Conservation (phyloP, 257 asterid genomes). For the Anisodus acutangulus region DNA sequence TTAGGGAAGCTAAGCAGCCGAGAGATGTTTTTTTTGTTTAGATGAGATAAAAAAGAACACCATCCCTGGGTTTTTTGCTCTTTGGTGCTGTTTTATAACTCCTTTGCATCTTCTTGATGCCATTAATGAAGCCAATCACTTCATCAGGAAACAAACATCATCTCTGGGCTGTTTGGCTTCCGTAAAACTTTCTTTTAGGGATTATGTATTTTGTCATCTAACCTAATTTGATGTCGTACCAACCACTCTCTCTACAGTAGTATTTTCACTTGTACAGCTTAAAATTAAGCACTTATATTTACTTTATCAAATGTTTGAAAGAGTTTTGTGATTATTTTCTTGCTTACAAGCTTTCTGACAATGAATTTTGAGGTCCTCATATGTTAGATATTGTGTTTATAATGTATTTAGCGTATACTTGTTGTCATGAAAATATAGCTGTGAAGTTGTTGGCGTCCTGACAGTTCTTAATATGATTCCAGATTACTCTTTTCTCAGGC, state of each 20-base stretch:
- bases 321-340: conserved; percentile 3
- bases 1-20: not conserved
- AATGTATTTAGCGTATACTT: not conserved
- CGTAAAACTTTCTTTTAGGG: not conserved
- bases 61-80: not conserved
- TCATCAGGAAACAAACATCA: conserved; percentile 12
- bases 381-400: not conserved
- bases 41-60: not conserved
- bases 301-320: conserved; percentile 17
- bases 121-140: not conserved
- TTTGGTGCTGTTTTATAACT: not conserved
- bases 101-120: not conserved
- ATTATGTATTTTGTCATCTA: conserved; percentile 24
- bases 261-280: not conserved
- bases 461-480: conserved; percentile 43
- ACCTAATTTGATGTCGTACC: not conserved
- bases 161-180: conserved; percentile 3
- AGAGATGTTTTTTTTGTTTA: not conserved
- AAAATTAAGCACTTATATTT: conserved; percentile 18
- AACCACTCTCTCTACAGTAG: not conserved
- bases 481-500: conserved; percentile 96
- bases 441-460: conserved; percentile 27
- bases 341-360: not conserved
- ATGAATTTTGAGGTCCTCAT: conserved; percentile 8
- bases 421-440: conserved; percentile 16